Percentiles rank a stretch among this genome's conserved stretches.
phyloP scores from a whole-genome alignment of 768 basidiomycete genomes.

The Rhodotorula kratochvilovae region DNA sequence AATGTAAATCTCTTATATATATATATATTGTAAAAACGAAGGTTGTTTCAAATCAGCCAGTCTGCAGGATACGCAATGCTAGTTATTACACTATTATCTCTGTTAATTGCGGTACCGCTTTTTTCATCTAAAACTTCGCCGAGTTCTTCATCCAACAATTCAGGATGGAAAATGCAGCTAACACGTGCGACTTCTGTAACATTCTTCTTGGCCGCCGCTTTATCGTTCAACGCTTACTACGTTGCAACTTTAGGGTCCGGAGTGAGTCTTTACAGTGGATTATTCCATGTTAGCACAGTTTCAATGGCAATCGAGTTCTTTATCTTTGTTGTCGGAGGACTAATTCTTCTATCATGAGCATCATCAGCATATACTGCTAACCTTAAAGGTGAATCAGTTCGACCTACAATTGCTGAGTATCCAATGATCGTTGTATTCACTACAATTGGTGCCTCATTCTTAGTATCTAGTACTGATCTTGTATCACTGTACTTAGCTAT shows the following conservation, averaged over 20 bases:
- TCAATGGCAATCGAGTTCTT: slow-evolving; percentile 39
- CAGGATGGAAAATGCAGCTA: slow-evolving; percentile 23
- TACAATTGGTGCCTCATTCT: slow-evolving; percentile 40
- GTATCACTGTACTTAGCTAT: slow-evolving; percentile 40
- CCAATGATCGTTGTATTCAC: slow-evolving; percentile 36
- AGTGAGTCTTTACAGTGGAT: slow-evolving; percentile 41
- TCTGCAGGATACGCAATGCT: slow-evolving; percentile 29
- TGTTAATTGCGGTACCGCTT: slow-evolving; percentile 32
- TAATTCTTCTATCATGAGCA: slow-evolving; percentile 39
- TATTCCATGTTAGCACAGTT: slow-evolving; percentile 40
- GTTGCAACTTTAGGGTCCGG: slow-evolving; percentile 39
- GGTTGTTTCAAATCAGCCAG: slow-evolving; percentile 17
- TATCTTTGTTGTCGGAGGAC: slow-evolving; percentile 34
- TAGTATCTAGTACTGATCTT: slow-evolving; percentile 42
- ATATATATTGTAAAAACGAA: slow-evolving; percentile 10
- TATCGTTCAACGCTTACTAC: slow-evolving; percentile 25
- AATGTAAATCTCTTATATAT: slow-evolving; percentile 22
- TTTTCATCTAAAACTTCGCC: slow-evolving; percentile 35
- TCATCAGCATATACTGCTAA: slow-evolving; percentile 27
- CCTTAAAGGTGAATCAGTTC: slow-evolving; percentile 22
- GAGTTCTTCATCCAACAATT: slow-evolving; percentile 26
- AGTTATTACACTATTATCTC: slow-evolving; percentile 40
- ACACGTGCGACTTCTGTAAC: slow-evolving; percentile 38
- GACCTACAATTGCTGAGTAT: slow-evolving; percentile 31
- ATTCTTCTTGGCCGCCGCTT: slow-evolving; percentile 30